Evolutionary conservation across 2,329 filamentous ascomycete species (phyloP), one percentile per base, ranked within the genome.

Genomic region (Monosporascus sp.): DNA sequence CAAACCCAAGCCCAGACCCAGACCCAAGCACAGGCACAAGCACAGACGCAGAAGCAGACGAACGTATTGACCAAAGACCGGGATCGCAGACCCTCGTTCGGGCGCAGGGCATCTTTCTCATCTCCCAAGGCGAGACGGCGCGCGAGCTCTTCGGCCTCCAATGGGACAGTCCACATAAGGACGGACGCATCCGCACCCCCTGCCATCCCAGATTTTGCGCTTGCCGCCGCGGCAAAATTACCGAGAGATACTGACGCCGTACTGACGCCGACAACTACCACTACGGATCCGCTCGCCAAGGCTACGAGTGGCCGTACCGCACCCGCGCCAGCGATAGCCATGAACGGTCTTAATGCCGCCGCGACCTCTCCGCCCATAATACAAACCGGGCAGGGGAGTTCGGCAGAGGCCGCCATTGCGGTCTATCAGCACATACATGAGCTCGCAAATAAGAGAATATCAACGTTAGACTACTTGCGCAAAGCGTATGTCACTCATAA

Each of bases 391-490:
- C 58, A 66, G 19, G 58, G 61, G 62, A 69, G 74, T 60, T 72
- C 71, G 58, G 73, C 70, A 55, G 80, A 84, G 66, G 70, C 70
- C 17, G 69, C 77, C 22, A 31, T 46, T 24, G 16, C 43, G n/a
- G 68, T 81, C 31, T 74, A 83, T 55, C 78, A 80, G 59, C 84
- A 86, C 62, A 81, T 99, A 56, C 89, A 93, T 54, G 93, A 97
- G 55, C 83, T 90, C 63, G 88, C 90, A 38, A 87, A 87, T 54
- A 99, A 99, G 76, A 83, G 94, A 62, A 96, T 99, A 75, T 91
- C 91, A 2, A 97, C 94, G 0, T 72, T 99, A 43, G 90, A 96
- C 64, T 99, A 99, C 68, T 72, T 99, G 58, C 84, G 92, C 57
- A 96, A 95, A 74, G 88, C 91, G 91, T 96, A 74, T 63, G 89